Evolutionary conservation across 1,284 basidiomycete species (phyloP).

Genomic region (Phlebopus sp.): DNA sequence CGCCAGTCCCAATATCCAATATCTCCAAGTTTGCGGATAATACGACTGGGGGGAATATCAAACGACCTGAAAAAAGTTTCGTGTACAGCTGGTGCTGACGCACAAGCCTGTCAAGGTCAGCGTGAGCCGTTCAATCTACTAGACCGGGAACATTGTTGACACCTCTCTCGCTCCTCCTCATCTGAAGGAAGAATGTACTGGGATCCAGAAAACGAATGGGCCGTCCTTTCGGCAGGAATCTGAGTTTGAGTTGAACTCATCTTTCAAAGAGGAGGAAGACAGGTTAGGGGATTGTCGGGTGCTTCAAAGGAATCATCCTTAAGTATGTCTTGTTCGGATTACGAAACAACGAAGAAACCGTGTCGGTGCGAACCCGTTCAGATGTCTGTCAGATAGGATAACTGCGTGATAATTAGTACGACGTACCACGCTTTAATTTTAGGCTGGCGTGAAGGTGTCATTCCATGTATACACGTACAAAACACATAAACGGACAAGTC

Average conservation of each 20-base stretch:
- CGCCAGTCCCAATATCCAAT: constrained; percentile 22
- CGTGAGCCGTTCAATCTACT: too few relatives aligned
- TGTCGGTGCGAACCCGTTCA: too few relatives aligned
- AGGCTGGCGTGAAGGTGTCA: too few relatives aligned
- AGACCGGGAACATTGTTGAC: too few relatives aligned
- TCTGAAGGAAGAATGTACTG: constrained; percentile 10
- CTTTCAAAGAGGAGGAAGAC: background rate
- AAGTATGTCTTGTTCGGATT: too few relatives aligned
- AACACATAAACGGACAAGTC: too few relatives aligned
- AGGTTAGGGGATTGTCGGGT: background rate
- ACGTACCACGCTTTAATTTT: too few relatives aligned
- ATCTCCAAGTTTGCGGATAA: constrained; percentile 3
- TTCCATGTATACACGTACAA: too few relatives aligned
- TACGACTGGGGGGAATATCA: constrained; percentile 3
- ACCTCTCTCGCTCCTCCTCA: constrained; percentile 9
- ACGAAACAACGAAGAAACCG: too few relatives aligned
- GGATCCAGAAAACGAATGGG: constrained; percentile 3
- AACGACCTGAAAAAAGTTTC: constrained; percentile 1
- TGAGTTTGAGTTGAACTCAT: background rate
- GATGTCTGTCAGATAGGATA: too few relatives aligned
- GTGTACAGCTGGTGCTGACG: constrained; percentile 1
- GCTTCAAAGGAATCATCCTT: too few relatives aligned
- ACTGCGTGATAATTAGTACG: too few relatives aligned
- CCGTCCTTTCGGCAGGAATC: constrained; percentile 22
- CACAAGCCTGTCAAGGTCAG: constrained; percentile 1